Evolutionary conservation across 805 yeast genomes (phyloP).

Genomic region (Saturnispora sekii): DNA sequence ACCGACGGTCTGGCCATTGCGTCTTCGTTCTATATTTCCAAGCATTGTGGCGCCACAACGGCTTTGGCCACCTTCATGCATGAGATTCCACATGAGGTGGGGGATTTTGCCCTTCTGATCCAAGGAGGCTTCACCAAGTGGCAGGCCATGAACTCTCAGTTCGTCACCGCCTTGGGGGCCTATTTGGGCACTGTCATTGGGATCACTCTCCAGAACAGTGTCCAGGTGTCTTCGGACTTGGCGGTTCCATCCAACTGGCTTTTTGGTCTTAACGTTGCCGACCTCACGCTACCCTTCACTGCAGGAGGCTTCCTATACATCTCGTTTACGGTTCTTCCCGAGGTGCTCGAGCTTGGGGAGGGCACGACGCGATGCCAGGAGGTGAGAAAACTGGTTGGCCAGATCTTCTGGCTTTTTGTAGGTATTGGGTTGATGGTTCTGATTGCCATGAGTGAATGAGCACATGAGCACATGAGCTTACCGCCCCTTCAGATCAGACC

Average conservation of each 20-base stretch:
- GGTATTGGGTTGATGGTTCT: conserved; percentile 53
- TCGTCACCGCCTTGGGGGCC: conserved; percentile 57
- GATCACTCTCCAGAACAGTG: conserved; percentile 36
- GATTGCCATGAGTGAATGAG: conserved; percentile 37
- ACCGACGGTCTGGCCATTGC: conserved; percentile 73
- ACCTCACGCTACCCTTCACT: conserved; percentile 56
- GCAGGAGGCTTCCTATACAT: conserved; percentile 72
- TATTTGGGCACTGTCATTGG: conserved; percentile 58
- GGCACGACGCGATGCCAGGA: conserved; percentile 31
- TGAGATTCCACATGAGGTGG: conserved; percentile 75
- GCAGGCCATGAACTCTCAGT: conserved; percentile 59
- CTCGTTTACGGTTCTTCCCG: conserved; percentile 72
- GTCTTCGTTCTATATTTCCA: conserved; percentile 55
- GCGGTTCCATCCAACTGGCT: neutral
- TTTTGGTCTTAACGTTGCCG: conserved; percentile 18
- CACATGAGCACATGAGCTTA: neutral
- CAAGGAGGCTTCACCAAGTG: conserved; percentile 60
- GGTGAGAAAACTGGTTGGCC: conserved; percentile 32
- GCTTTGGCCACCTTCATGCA: conserved; percentile 65
- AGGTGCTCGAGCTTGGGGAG: conserved; percentile 39
- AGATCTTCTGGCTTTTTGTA: conserved; percentile 37
- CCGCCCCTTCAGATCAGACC: too few species aligned
- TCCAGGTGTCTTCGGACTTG: conserved; percentile 5
- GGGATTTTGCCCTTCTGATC: conserved; percentile 65
- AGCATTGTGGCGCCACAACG: conserved; percentile 55